Evolutionary conservation across 2,329 filamentous ascomycete genomes (phyloP).

Genomic region (Capronia coronata): DNA sequence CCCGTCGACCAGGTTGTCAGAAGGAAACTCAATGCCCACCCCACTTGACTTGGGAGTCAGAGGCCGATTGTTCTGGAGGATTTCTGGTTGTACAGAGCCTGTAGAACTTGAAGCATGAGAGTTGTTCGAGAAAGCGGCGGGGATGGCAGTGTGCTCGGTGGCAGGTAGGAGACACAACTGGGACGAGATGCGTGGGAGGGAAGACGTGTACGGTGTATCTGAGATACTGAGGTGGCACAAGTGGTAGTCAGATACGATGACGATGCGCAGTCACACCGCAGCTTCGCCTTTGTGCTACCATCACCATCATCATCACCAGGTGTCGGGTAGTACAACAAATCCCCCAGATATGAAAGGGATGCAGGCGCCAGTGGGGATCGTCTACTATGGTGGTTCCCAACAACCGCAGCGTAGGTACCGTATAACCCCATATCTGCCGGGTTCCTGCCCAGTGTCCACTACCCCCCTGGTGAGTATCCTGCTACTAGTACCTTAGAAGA

Average conservation of each 20-base stretch:
- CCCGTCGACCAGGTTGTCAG: constrained; percentile 12
- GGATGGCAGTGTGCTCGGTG: neutral
- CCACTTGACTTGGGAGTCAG: neutral
- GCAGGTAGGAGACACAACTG: neutral
- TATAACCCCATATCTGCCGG: too few species aligned
- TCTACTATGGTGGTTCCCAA: too few species aligned
- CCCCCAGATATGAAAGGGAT: too few species aligned
- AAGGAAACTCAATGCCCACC: neutral
- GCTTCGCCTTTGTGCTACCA: too few species aligned
- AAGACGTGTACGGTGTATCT: neutral
- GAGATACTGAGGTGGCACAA: neutral
- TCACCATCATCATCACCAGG: too few species aligned
- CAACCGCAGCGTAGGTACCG: too few species aligned
- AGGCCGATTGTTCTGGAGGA: neutral
- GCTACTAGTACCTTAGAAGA: too few species aligned
- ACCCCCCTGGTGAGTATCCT: too few species aligned
- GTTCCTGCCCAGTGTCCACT: too few species aligned
- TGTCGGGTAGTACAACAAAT: too few species aligned
- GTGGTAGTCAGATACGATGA: neutral
- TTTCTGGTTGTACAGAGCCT: neutral
- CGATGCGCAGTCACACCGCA: neutral
- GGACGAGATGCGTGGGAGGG: neutral
- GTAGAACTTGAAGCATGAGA: neutral
- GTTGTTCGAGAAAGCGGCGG: neutral
- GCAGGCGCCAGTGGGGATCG: too few species aligned